Evolutionary conservation across 768 basidiomycete genomes (phyloP).

Genomic region (Psilocybe tampanensis): DNA sequence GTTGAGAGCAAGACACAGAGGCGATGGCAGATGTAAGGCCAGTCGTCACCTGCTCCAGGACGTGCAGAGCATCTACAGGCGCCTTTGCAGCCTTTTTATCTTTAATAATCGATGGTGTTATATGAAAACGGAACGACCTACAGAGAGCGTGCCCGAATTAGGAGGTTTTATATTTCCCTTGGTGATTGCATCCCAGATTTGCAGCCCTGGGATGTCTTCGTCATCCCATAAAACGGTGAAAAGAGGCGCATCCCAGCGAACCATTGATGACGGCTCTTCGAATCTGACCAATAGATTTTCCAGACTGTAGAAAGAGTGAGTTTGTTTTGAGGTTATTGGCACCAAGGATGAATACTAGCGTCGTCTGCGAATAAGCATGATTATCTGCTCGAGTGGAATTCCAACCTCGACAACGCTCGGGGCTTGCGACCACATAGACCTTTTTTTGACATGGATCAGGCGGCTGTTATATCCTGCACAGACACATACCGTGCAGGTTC

Average conservation of each 20-base stretch:
- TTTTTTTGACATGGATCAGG: constrained; percentile 29
- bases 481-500: constrained; percentile 80
- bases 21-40: constrained; percentile 74
- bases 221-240: constrained; percentile 85
- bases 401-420: constrained; percentile 78
- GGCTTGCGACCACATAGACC: constrained; percentile 77
- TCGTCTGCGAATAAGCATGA: constrained; percentile 62
- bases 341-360: constrained; percentile 57
- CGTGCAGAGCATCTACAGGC: constrained; percentile 84
- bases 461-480: not conserved
- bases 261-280: constrained; percentile 98
- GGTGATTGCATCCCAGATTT: constrained; percentile 82
- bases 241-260: constrained; percentile 97
- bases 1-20: constrained; percentile 42
- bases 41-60: constrained; percentile 79
- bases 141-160: constrained; percentile 79
- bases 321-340: not conserved
- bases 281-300: constrained; percentile 87
- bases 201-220: constrained; percentile 58
- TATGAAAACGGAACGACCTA: constrained; percentile 21
- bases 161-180: constrained; percentile 84
- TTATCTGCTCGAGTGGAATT: constrained; percentile 56
- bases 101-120: not conserved
- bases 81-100: constrained; percentile 69
- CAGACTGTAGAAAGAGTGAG: constrained; percentile 47